These are phyloP conservation scores for Populus tremula DNA, from an alignment of 345 rosid genomes.

Conservation along the genomic window DNA sequence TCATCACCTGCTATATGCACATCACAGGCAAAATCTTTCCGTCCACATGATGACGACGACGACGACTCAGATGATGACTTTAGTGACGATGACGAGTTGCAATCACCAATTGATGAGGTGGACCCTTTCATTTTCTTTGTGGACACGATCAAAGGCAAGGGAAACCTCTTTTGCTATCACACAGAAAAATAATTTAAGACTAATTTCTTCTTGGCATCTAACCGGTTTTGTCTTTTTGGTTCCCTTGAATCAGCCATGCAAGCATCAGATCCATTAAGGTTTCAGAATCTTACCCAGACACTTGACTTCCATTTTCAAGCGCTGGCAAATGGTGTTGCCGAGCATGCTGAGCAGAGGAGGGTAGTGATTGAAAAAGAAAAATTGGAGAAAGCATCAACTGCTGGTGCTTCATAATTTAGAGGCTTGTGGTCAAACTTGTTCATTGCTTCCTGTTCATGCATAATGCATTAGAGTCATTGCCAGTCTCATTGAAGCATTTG, in stretches of 20 bases:
- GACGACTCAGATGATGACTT: constrained; percentile 88
- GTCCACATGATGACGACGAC: constrained; percentile 57
- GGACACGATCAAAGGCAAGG: constrained; percentile 77
- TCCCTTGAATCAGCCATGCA: constrained; percentile 55
- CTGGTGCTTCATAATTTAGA: constrained; percentile 35
- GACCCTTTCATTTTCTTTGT: constrained; percentile 93
- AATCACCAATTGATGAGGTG: constrained; percentile 94
- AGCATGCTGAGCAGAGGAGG: constrained; percentile 93
- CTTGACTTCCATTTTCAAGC: constrained; percentile 86
- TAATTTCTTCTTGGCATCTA: not conserved
- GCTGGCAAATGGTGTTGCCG: constrained; percentile 81
- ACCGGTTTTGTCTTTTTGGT: not conserved
- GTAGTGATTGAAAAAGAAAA: constrained; percentile 87
- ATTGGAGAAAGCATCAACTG: constrained; percentile 62
- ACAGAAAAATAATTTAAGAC: not conserved
- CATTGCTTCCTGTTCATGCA: constrained; percentile 20
- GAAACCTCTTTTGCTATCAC: not conserved
- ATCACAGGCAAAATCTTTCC: constrained; percentile 68
- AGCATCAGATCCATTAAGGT: constrained; percentile 69
- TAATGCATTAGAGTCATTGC: constrained; percentile 19
- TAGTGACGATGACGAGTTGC: constrained; percentile 90
- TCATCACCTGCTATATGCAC: constrained; percentile 7
- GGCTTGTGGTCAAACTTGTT: constrained; percentile 10
- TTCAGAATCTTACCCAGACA: constrained; percentile 76
- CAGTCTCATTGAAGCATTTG: constrained; percentile 22